phyloP scores from a whole-genome alignment of 2,329 filamentous ascomycete species.

The Sporothrix humicola region DNA sequence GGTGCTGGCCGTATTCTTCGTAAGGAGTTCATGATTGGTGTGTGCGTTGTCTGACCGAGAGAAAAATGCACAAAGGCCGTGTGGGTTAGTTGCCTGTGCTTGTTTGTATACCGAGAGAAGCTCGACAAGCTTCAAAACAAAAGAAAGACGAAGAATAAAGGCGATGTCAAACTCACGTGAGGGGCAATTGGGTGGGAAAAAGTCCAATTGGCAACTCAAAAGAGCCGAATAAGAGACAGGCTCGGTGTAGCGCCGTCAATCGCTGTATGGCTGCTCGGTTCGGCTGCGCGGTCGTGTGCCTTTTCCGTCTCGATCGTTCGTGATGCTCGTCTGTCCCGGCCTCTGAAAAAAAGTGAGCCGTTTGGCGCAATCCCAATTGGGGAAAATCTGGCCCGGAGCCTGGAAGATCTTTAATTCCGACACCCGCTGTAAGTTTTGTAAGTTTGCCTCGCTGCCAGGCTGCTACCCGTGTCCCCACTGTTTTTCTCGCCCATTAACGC shows the following conservation, averaged over 20 bases:
- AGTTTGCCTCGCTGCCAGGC: neutral
- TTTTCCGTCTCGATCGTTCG: slow-evolving; percentile 1
- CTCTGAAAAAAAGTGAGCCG: slow-evolving; percentile 27
- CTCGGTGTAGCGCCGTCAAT: neutral
- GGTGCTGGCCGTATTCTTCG: slow-evolving; percentile 40
- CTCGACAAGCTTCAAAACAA: neutral
- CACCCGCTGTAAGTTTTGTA: neutral
- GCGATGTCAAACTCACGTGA: slow-evolving; percentile 4
- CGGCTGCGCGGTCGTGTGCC: slow-evolving; percentile 12
- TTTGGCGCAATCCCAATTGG: slow-evolving; percentile 26
- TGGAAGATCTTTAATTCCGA: slow-evolving; percentile 35
- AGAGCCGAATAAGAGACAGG: neutral
- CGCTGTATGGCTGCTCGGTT: slow-evolving; percentile 4
- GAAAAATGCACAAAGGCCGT: too few relatives aligned
- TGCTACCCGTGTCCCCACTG: neutral
- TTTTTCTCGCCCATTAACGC: slow-evolving; percentile 17
- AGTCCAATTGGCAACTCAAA: neutral
- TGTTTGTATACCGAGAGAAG: neutral
- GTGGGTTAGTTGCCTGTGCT: neutral
- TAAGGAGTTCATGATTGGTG: slow-evolving; percentile 41
- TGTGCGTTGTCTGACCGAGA: neutral
- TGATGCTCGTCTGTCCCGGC: slow-evolving; percentile 6
- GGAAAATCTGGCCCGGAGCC: slow-evolving; percentile 29
- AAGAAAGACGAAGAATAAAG: neutral
- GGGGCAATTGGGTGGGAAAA: neutral